These are phyloP conservation scores for Aspergillus transmontanensis DNA, from an alignment of 2,329 filamentous ascomycete genomes.

Conservation along the genomic window DNA sequence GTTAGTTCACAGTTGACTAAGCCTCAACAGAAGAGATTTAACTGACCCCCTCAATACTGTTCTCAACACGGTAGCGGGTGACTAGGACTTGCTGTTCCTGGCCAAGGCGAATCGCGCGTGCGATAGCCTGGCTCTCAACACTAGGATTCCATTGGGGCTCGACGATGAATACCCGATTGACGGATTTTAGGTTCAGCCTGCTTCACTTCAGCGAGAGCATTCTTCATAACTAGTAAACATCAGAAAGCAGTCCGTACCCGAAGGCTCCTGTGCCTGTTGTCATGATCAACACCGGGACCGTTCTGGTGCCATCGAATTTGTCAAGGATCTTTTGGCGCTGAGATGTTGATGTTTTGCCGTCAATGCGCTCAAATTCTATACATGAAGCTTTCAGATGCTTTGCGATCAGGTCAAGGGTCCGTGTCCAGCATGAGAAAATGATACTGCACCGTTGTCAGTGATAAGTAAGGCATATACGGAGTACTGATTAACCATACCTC, in stretches of 20 bases:
- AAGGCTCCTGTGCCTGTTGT: constrained; percentile 13
- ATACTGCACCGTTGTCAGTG: constrained; percentile 35
- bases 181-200: constrained; percentile 53
- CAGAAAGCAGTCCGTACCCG: not conserved
- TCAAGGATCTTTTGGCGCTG: constrained; percentile 9
- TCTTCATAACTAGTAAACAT: not conserved
- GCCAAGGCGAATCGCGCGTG: constrained; percentile 51
- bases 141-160: constrained; percentile 60
- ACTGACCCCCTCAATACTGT: constrained; percentile 50
- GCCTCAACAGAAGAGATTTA: not conserved
- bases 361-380: constrained; percentile 4
- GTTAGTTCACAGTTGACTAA: not conserved
- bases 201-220: not conserved
- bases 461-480: not conserved
- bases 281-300: constrained; percentile 7
- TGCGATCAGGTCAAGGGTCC: constrained; percentile 43
- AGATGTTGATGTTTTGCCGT: constrained; percentile 5
- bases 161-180: constrained; percentile 54
- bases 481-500: constrained; percentile 22
- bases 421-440: constrained; percentile 52
- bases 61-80: constrained; percentile 48
- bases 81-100: constrained; percentile 49
- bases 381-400: not conserved
- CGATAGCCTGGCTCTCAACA: constrained; percentile 57
- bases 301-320: not conserved